These are phyloP conservation scores for Beta macrorhiza DNA, from an alignment of 179 eudicot species.

Conservation along the genomic window DNA sequence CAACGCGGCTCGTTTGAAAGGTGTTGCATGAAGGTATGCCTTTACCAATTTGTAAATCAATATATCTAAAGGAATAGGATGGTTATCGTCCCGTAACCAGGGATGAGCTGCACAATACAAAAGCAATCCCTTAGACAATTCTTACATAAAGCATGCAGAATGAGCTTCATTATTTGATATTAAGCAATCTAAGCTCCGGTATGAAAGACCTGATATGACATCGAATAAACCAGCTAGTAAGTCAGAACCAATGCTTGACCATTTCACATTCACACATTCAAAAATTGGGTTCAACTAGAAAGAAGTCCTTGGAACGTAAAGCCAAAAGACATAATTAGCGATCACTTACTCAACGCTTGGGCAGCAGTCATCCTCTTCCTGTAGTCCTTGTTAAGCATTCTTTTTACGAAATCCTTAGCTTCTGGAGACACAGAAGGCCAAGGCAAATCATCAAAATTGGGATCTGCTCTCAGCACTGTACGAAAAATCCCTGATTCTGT, in stretches of 20 bases:
- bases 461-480: conserved; percentile 88
- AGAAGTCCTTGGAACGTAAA: background rate
- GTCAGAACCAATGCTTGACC: conserved; percentile 1
- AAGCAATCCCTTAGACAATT: background rate
- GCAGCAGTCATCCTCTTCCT: conserved; percentile 93
- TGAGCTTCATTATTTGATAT: background rate
- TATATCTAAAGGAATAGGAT: conserved; percentile 60
- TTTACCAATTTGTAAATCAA: conserved; percentile 67
- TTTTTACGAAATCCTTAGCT: conserved; percentile 88
- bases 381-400: conserved; percentile 87
- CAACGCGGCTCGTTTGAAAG: conserved; percentile 70
- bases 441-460: conserved; percentile 81
- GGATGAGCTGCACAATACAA: conserved; percentile 66
- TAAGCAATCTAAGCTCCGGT: background rate
- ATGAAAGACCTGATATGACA: background rate
- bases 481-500: conserved; percentile 97
- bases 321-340: background rate
- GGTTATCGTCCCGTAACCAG: conserved; percentile 64
- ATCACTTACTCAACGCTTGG: conserved; percentile 78
- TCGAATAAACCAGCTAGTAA: background rate
- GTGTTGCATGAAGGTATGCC: conserved; percentile 61
- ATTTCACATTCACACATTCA: background rate
- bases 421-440: conserved; percentile 82
- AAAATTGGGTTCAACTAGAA: background rate
- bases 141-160: background rate